phyloP scores from a whole-genome alignment of 768 basidiomycete species.

The Pleurotus tuber-regium region DNA sequence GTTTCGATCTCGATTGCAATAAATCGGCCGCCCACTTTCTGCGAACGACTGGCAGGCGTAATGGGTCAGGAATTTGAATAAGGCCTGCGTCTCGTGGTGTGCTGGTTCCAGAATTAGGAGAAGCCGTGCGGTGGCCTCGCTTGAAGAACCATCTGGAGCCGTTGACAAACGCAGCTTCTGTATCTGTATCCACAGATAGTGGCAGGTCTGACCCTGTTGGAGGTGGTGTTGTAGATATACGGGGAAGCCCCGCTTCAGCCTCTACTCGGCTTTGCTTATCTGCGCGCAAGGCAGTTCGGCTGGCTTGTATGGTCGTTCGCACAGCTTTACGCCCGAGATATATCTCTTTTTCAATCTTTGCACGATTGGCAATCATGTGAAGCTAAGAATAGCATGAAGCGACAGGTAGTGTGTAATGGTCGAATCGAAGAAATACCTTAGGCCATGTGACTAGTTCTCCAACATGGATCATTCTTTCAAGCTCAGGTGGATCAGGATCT shows the following conservation, averaged over 20 bases:
- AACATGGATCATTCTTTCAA: conserved; percentile 83
- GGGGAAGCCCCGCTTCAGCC: conserved; percentile 10
- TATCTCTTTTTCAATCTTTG: conserved; percentile 81
- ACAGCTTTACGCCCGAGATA: conserved; percentile 73
- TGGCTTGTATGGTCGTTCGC: conserved; percentile 44
- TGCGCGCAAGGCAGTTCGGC: neutral
- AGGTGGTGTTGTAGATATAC: conserved; percentile 27
- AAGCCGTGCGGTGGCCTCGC: conserved; percentile 38
- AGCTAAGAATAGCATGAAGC: conserved; percentile 43
- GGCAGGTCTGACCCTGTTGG: conserved; percentile 49
- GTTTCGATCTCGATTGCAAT: conserved; percentile 24
- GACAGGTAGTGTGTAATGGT: neutral
- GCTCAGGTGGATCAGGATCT: conserved; percentile 77
- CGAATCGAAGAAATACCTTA: conserved; percentile 51
- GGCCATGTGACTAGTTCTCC: conserved; percentile 97
- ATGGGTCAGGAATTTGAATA: conserved; percentile 29
- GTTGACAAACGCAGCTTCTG: conserved; percentile 65
- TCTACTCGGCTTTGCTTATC: conserved; percentile 9
- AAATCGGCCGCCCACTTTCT: conserved; percentile 48
- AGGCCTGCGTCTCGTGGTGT: conserved; percentile 28
- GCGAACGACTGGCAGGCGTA: conserved; percentile 40
- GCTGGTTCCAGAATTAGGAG: conserved; percentile 30
- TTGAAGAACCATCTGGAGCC: conserved; percentile 55
- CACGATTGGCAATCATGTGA: conserved; percentile 93
- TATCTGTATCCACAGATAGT: conserved; percentile 76